Evolutionary conservation across 352 stramenopile genomes (phyloP), one percentile per base, ranked within the genome.

Genomic region (Globisporangium sylvaticum): DNA sequence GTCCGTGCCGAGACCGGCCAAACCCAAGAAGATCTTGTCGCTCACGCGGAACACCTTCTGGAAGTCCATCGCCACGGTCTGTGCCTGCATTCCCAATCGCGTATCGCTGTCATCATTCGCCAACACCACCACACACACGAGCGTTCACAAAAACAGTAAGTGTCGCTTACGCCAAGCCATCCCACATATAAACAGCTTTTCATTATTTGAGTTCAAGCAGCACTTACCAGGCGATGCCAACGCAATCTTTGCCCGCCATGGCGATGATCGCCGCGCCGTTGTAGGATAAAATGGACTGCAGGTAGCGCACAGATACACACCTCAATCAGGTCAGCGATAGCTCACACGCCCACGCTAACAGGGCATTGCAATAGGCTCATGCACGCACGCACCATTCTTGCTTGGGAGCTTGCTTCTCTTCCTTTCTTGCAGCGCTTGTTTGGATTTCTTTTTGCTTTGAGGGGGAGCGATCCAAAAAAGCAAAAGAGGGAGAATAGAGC

Each of bases 211-310:
- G 12, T 37, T n/a, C 25, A 37, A 44, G 37, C 37, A 46, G 39
- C 15, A 46, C 55, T 42, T 39, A 97, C 89, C 89, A 95, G 53
- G 96, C 97, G 71, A 99, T 99, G 31, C 92, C 98, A 34, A 99
- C 97, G 78, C 98, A 99, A 80, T 99, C 94, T 77, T 99, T 99
- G 67, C 98, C 98, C 27, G 96, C 91, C 98, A 99, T 99, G 67
- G 96, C 98, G 73, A 99, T 98, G 67, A 99, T 98, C 59, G 97
- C 97, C 58, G 91, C 92, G 69, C 98, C 98, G 80, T 99, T 99
- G 84, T 99, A 99, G 75, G 97, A 97, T 65, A 97, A 76, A 63
- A 96, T 96, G 66, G 82, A 91, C 84, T 92, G 39, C 18, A 46
- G 39, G 15, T n/a, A 46, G 39, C 39, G 1, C 39, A 42, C 7